phyloP scores from a whole-genome alignment of 2,329 filamentous ascomycete species.

The Exophiala sideris region DNA sequence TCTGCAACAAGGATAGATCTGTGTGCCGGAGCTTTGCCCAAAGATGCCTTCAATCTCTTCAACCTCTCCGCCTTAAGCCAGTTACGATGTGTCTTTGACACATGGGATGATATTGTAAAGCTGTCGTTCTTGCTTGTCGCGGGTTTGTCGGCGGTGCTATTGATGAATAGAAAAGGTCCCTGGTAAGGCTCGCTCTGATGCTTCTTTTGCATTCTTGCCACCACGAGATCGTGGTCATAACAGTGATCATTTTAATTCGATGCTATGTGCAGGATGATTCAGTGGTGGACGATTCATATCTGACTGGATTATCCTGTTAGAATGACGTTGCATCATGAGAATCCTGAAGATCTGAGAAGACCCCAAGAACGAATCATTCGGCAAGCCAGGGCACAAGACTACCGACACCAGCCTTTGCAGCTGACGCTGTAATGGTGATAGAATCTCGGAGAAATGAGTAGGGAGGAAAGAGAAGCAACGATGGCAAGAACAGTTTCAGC shows the following conservation, averaged over 20 bases:
- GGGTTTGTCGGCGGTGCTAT: slow-evolving; percentile 8
- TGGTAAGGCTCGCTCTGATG: not conserved
- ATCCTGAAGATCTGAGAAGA: too few relatives aligned
- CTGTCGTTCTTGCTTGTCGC: slow-evolving; percentile 6
- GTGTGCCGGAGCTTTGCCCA: slow-evolving; percentile 9
- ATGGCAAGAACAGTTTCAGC: too few relatives aligned
- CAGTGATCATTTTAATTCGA: slow-evolving; percentile 58
- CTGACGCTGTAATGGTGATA: too few relatives aligned
- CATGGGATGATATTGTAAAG: slow-evolving; percentile 18
- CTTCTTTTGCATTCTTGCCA: slow-evolving; percentile 4
- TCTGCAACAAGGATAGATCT: slow-evolving; percentile 1
- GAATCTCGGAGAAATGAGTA: too few relatives aligned
- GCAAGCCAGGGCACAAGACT: too few relatives aligned
- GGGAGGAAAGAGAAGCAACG: too few relatives aligned
- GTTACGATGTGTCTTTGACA: slow-evolving; percentile 14
- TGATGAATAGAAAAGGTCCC: slow-evolving; percentile 12
- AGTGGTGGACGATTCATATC: not conserved
- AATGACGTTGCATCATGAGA: too few relatives aligned
- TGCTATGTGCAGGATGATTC: slow-evolving; percentile 32
- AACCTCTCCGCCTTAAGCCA: slow-evolving; percentile 11
- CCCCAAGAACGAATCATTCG: too few relatives aligned
- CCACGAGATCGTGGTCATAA: slow-evolving; percentile 49
- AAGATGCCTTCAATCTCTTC: slow-evolving; percentile 4
- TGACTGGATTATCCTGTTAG: too few relatives aligned
- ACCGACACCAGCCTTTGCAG: too few relatives aligned